Evolutionary conservation across 2,329 filamentous ascomycete genomes (phyloP).

Genomic region (Arthroderma sp.): DNA sequence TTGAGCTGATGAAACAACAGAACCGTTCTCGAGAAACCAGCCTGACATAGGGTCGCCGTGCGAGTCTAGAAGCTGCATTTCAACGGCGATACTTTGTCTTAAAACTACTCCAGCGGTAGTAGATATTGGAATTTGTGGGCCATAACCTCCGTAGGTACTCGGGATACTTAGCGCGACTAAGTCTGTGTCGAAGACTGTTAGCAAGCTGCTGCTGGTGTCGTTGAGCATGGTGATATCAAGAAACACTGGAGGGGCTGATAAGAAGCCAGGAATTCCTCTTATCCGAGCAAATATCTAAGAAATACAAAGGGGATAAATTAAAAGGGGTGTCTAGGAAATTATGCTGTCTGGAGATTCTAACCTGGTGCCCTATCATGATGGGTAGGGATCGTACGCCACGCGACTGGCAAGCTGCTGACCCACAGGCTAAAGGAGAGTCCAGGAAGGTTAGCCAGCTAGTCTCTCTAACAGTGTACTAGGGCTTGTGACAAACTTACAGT

Average conservation of each 20-base stretch:
- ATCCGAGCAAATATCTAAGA: background rate
- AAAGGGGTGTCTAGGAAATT: no score
- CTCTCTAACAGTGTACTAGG: no score
- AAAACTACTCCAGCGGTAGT: background rate
- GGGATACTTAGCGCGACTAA: constrained; percentile 2
- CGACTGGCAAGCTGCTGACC: background rate
- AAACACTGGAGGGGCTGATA: background rate
- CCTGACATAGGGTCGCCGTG: background rate
- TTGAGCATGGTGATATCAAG: background rate
- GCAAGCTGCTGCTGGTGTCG: background rate
- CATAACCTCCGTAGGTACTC: constrained; percentile 1
- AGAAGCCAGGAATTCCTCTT: background rate
- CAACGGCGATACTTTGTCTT: background rate
- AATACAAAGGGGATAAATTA: background rate
- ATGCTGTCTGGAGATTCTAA: background rate
- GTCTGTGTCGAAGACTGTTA: constrained; percentile 8
- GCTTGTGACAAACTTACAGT: background rate
- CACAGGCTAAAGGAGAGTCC: background rate
- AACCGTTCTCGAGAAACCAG: background rate
- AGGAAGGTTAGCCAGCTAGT: background rate
- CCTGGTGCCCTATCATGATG: background rate
- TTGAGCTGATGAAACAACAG: background rate
- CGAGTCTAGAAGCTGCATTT: background rate
- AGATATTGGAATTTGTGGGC: background rate
- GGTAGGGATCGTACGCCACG: no score